phyloP scores from a whole-genome alignment of 345 rosid species.

The Cochlearia excelsa region DNA sequence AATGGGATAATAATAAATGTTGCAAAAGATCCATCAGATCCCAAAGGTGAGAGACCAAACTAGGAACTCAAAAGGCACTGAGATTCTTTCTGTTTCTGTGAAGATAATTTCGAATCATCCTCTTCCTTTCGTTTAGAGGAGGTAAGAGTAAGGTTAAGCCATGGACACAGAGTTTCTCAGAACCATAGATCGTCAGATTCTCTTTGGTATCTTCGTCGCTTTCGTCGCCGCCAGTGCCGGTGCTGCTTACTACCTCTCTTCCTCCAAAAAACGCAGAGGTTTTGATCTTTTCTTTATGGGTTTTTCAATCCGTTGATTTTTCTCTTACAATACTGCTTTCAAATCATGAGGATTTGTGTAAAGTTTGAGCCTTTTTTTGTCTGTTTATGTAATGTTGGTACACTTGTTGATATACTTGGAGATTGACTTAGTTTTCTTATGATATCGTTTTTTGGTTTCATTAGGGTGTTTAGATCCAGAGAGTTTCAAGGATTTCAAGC shows the following conservation, averaged over 20 bases:
- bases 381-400: not conserved
- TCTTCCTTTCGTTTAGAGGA: too few relatives aligned
- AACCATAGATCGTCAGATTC: conserved; percentile 64
- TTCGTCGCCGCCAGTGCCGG: conserved; percentile 56
- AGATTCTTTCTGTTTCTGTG: too few relatives aligned
- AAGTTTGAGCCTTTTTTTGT: not conserved
- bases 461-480: conserved; percentile 84
- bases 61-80: too few relatives aligned
- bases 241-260: conserved; percentile 56
- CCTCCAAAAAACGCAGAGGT: conserved; percentile 76
- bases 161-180: conserved; percentile 69
- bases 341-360: not conserved
- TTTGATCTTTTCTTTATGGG: not conserved
- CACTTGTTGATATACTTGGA: too few relatives aligned
- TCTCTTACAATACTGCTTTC: too few relatives aligned
- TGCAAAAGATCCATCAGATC: too few relatives aligned
- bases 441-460: not conserved
- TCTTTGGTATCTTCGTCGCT: conserved; percentile 72
- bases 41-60: too few relatives aligned
- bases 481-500: conserved; percentile 86
- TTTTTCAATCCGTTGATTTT: too few relatives aligned
- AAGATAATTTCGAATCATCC: too few relatives aligned
- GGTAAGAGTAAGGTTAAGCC: not conserved
- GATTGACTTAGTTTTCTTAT: not conserved
- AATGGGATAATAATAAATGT: too few relatives aligned